Percentiles rank a stretch among this genome's conserved stretches.
Evolutionary conservation across 169 alveolate genomes (phyloP).

Genomic region (Theileria orientalis): DNA sequence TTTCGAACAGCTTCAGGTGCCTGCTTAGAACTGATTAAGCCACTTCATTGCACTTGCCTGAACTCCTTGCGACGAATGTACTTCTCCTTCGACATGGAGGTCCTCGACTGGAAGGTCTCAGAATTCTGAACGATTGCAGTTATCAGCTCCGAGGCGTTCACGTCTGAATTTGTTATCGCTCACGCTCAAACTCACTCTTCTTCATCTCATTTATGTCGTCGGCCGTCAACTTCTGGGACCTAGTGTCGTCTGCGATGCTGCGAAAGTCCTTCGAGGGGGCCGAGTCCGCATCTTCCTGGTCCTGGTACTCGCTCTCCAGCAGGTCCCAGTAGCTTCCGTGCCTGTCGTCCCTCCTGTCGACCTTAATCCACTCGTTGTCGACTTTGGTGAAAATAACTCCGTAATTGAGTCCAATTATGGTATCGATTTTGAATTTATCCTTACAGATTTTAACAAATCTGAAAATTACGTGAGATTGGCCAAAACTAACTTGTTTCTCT

Average conservation of each 20-base stretch:
- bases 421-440: slow-evolving; percentile 34
- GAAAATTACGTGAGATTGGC: background rate
- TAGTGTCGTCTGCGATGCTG: slow-evolving; percentile 21
- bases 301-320: slow-evolving; percentile 13
- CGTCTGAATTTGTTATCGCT: background rate
- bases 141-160: slow-evolving; percentile 27
- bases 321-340: slow-evolving; percentile 30
- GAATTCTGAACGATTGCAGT: slow-evolving; percentile 51
- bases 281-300: background rate
- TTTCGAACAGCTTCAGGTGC: slow-evolving; percentile 46
- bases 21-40: background rate
- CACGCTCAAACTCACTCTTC: slow-evolving; percentile 9
- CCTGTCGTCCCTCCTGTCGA: slow-evolving; percentile 32
- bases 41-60: background rate
- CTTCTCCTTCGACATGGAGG: slow-evolving; percentile 50
- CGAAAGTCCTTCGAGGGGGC: slow-evolving; percentile 36
- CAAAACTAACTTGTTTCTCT: slow-evolving; percentile 33
- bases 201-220: slow-evolving; percentile 45
- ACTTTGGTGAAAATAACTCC: slow-evolving; percentile 51
- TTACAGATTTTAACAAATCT: slow-evolving; percentile 52
- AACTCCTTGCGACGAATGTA: slow-evolving; percentile 47
- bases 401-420: slow-evolving; percentile 38
- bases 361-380: slow-evolving; percentile 35
- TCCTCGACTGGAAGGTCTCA: slow-evolving; percentile 49
- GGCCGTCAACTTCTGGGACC: slow-evolving; percentile 46